Conservation (phyloP, 2,329 filamentous ascomycete species). For the Fusarium chuoi region DNA sequence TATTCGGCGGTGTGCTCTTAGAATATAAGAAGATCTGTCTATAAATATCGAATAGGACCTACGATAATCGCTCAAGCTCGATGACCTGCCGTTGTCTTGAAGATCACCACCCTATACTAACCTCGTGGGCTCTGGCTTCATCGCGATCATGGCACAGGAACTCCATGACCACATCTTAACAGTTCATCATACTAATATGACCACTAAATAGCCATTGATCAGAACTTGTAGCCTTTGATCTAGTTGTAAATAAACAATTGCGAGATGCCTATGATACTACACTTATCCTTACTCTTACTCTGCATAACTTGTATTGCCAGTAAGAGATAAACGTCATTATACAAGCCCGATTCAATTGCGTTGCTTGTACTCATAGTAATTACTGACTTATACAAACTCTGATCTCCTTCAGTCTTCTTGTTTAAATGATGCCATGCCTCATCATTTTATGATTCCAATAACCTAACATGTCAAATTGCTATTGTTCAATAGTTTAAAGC, state of each 20-base stretch:
- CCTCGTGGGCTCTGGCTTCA: not conserved
- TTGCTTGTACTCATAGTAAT: not conserved
- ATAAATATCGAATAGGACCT: not conserved
- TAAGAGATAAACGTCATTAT: not conserved
- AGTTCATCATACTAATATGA: not conserved
- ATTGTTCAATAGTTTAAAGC: not conserved
- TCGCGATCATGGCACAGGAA: not conserved
- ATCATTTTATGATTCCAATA: not conserved
- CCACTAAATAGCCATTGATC: not conserved
- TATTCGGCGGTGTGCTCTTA: fast-evolving
- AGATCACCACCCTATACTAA: not conserved
- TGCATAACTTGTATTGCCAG: not conserved
- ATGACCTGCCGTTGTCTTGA: not conserved
- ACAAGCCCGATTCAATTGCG: no score
- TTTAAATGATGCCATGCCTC: not conserved
- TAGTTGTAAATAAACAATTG: not conserved
- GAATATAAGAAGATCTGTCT: fast-evolving
- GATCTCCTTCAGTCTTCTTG: not conserved
- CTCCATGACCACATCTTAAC: not conserved
- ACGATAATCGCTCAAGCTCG: not conserved
- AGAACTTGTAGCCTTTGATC: not conserved
- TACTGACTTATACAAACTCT: not conserved
- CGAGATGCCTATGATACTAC: not conserved
- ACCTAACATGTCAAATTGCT: not conserved
- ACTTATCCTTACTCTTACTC: not conserved